These are phyloP conservation scores for Persicaria tinctoria DNA, from an alignment of 148 eudicot genomes.

Conservation along the genomic window DNA sequence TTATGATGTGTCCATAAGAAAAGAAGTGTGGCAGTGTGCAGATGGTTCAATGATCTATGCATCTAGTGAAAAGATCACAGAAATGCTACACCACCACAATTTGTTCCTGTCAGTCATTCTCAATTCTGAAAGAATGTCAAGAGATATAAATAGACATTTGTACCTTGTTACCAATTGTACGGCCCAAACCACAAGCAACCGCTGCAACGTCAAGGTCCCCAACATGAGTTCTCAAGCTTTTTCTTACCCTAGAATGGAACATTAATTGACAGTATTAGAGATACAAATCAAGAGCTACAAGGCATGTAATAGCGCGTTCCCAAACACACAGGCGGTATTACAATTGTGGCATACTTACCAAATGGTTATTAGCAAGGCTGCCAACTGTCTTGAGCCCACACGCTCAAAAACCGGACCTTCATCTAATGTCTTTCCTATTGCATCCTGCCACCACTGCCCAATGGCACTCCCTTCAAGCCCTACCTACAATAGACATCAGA, in stretches of 20 bases:
- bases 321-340: background rate
- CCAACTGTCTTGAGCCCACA: constrained; percentile 93
- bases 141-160: background rate
- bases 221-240: constrained; percentile 65
- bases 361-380: constrained; percentile 85
- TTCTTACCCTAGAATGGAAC: constrained; percentile 67
- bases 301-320: background rate
- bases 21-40: background rate
- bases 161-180: constrained; percentile 98
- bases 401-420: constrained; percentile 89
- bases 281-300: background rate
- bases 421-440: constrained; percentile 81
- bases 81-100: background rate
- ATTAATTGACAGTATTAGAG: constrained; percentile 7
- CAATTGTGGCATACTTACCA: constrained; percentile 39
- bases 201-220: constrained; percentile 98
- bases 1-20: background rate
- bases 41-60: background rate
- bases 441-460: constrained; percentile 95
- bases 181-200: constrained; percentile 97
- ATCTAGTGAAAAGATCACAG: background rate
- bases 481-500: constrained; percentile 52
- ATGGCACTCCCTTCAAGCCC: constrained; percentile 99
- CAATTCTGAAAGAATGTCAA: background rate
- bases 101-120: background rate